Evolutionary conservation across 139 green algal species (phyloP), one percentile per base, ranked within the genome.

Genomic region (Volvox reticuliferus): DNA sequence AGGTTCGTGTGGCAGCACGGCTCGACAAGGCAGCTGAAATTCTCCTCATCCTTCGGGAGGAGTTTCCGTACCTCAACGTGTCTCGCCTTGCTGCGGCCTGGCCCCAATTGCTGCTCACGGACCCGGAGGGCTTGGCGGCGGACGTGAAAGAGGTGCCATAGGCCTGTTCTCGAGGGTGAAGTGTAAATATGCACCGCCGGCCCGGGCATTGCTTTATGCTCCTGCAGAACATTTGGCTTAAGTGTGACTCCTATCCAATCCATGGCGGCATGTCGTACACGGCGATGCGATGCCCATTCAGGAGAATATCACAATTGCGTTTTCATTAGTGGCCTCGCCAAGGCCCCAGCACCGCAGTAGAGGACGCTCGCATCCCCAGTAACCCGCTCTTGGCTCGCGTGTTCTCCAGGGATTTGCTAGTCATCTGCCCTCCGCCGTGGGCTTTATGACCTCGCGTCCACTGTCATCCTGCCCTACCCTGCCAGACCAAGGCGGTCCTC

Each of bases 11-110:
- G 32, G 89, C 89, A 1, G 65, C 50, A 0, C 81, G 81, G 19
- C 44, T 92, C 16, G 14, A 68, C 61, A 77, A 37, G 24, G 89
- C 79, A 1, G 89, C 89, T 2, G 80, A 78, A 6, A 71, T 21
- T 33, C 44, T 92, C 44, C 44, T 92, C 20, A 55, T 76, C 14
- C 81, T 92, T 33, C 77, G 67, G 33, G 68, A 82, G 22, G 82
- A 65, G 61, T 79, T 92, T 19, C 89, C 89, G 2, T 35, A 82
- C 26, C 36, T 78, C 32, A 85, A 89, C 69, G 69, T 92, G 32
- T 89, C 89, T 2, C 28, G 30, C 50, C 22, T 89, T 32, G 71
- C 50, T 22, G 71, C 89, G 13, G 14, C 36, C 9, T 33, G 36
- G 26, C 69, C 71, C 13, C 33, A 37, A 24, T 18, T 89, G 69